phyloP scores from a whole-genome alignment of 1,139 yeast genomes.

The Taiozyma sp. region DNA sequence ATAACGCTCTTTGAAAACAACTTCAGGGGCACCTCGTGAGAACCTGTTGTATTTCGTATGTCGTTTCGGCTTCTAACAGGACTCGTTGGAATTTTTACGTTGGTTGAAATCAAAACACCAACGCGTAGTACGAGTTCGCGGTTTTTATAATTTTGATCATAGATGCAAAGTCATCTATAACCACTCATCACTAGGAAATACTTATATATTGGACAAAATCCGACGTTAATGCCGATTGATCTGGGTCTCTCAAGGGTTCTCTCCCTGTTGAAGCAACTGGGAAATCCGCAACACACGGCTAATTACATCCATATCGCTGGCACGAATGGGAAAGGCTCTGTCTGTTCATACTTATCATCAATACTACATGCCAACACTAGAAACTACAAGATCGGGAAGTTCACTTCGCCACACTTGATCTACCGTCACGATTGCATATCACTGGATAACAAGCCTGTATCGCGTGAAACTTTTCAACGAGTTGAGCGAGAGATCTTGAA shows the following conservation, averaged over 20 bases:
- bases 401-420: conserved; percentile 83
- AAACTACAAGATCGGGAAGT: conserved; percentile 59
- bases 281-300: conserved; percentile 62
- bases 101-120: background rate
- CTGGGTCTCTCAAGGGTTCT: conserved; percentile 65
- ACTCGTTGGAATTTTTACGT: background rate
- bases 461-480: conserved; percentile 38
- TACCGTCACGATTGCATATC: conserved; percentile 71
- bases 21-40: background rate
- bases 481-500: conserved; percentile 33
- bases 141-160: too few relatives aligned
- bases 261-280: conserved; percentile 51
- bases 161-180: too few relatives aligned
- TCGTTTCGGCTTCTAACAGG: background rate
- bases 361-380: conserved; percentile 41
- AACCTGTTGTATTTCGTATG: background rate
- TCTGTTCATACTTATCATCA: conserved; percentile 72
- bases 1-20: background rate
- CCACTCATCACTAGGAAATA: too few relatives aligned
- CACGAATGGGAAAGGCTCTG: conserved; percentile 93
- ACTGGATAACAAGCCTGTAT: conserved; percentile 56
- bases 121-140: background rate
- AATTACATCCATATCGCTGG: conserved; percentile 85
- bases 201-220: too few relatives aligned
- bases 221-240: conserved; percentile 39